phyloP scores from a whole-genome alignment of 352 stramenopile species.

The Pythium guiyangense region DNA sequence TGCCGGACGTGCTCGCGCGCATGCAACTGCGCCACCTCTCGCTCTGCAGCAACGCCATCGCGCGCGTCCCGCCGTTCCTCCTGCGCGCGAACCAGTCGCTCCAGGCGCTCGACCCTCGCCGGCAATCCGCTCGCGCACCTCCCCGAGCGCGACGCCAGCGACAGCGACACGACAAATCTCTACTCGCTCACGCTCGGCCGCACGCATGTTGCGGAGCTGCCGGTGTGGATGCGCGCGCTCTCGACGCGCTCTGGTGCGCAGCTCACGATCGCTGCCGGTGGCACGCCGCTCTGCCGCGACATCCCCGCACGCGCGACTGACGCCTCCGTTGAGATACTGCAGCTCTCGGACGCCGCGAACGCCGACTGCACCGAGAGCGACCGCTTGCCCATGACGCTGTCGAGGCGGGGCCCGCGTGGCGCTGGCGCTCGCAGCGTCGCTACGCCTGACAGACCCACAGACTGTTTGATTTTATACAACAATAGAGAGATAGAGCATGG shows the following conservation, averaged over 20 bases:
- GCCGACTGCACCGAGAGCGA: no score
- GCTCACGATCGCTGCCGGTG: constrained; percentile 2
- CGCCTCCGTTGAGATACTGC: background rate
- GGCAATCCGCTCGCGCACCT: constrained; percentile 4
- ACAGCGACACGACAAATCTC: background rate
- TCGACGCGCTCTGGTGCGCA: background rate
- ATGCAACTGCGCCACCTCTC: constrained; percentile 4
- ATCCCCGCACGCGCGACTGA: no score
- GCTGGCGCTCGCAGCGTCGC: no score
- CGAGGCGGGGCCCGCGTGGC: no score
- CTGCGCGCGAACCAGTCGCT: constrained; percentile 2
- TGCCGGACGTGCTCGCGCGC: constrained; percentile 2
- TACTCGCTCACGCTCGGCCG: constrained; percentile 3
- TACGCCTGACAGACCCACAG: no score
- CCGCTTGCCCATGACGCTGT: no score
- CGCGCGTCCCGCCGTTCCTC: background rate
- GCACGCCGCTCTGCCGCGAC: constrained; percentile 4
- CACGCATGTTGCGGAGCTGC: background rate
- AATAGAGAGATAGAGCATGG: no score
- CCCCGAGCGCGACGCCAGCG: background rate
- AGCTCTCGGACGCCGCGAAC: background rate
- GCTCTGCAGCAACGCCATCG: constrained; percentile 9
- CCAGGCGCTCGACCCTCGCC: constrained; percentile 5
- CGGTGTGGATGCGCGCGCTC: background rate
- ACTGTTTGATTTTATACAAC: no score